Evolutionary conservation across 768 basidiomycete genomes (phyloP), one percentile per base, ranked within the genome.

Genomic region (Psilocybe sp.): DNA sequence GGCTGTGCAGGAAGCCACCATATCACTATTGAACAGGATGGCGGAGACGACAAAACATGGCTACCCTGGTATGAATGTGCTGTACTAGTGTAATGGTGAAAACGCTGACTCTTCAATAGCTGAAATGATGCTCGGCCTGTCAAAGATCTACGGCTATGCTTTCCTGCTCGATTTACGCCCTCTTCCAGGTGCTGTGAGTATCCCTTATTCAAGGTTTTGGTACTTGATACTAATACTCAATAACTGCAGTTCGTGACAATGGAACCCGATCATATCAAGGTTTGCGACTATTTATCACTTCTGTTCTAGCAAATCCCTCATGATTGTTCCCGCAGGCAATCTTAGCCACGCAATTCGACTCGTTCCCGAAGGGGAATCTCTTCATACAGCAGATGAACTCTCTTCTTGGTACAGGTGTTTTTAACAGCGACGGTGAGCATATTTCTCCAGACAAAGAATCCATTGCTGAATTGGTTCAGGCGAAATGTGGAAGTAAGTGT

Each of bases 401-500:
- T 4, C 56, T 80, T 9, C 67, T 84, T 3, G 84, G 82, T 0
- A 68, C 68, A 4, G 84, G 84, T 0, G 75, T 85, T 0, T 85
- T 85, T 64, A 80, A 79, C 54, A 71, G 74, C 1, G 79, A 84
- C 60, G 82, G 80, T 77, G 51, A 14, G 66, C 55, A 8, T 44
- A 38, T 56, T 4, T 11, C 16, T 20, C 16, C 9, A 14, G 16
- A 9, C 16, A 20, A n/a, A n/a, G 3, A 18, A 9, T 40, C 7
- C 16, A 16, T 18, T 7, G 16, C 16, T n/a, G 16, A 18, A 18
- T 11, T 40, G 16, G 16, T 18, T n/a, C 32, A 55, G 82, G 82
- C n/a, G 79, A 84, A 0, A 71, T 77, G 62, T 87, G 85, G 85
- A 86, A 81, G 81, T 83, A 54, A 50, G 74, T 31, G 8, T 23